Base-by-base conservation (phyloP, 345 rosid genomes). In the Durio zibethinus region DNA sequence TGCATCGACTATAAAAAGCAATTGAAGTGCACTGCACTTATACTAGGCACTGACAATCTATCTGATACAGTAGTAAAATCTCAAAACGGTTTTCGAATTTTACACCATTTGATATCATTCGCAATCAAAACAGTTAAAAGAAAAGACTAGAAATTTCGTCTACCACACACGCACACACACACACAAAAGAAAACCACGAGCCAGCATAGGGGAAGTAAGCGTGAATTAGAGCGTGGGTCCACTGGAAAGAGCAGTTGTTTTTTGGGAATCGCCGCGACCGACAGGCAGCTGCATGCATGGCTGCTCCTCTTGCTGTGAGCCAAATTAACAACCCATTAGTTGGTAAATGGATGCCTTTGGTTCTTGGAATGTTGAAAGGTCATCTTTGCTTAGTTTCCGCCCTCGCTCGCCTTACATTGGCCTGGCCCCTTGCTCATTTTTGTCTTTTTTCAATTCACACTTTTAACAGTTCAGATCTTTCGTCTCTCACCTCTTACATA, bases 361-460 rank as follows among this genome's bases (percentile, higher is more conserved):
- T 73, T 43, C 74, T 75, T 72, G 83, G 68, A 66, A 64, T 59
- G 15, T 61, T 43, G 79, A 80, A 82, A 57, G 79, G 87, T 50
- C 87, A 62, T 20, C 47, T 74, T 35, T n/a, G 27, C 25, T 14
- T 52, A 16, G 78, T 50, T 73, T 79, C 65, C 62, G 18, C 78
- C 14, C 23, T 45, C 65, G 7, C 54, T 15, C 52, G 23, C 78
- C 10, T 23, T 15, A 7, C 20, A 2, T 50, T 47, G 33, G 2
- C 36, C 38, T 62, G 69, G 18, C 72, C 11, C 73, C 60, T 61
- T 1, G 3, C 4, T 36, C 3, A 9, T n/a, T 35, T 2, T 57
- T 27, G 16, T 48, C 53, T 36, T 31, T 10, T 10, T 35, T 20
- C 42, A 4, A 1, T 42, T n/a, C 27, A 12, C 20, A 18, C 52